Base-by-base conservation (phyloP, 768 basidiomycete species). In the Tricholoma bakamatsutake region DNA sequence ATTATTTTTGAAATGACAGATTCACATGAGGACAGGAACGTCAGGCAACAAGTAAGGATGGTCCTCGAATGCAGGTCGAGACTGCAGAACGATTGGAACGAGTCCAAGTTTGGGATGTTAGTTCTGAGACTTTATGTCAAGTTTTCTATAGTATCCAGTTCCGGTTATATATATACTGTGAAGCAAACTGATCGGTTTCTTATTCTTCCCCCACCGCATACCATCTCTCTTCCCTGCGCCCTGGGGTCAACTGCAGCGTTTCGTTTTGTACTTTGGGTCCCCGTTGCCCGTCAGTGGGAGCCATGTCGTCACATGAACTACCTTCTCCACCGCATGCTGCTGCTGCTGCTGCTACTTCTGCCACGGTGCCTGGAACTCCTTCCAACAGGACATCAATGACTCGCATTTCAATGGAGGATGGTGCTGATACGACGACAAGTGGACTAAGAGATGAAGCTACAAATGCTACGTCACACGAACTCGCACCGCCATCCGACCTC, bases 371-470 rank as follows among this genome's bases (percentile, higher is more conserved):
- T 21, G 57, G 31, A 13, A 52, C 54, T 9, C 39, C 47, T 31
- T 66, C 64, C 50, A 58, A 59, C 21, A 60, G 57, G 42, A 59
- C 62, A 43, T 62, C 64, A 2, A 37, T 55, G 37, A 62, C 62
- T 0, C 57, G 59, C 10, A 34, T 64, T 47, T 61, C 62, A 31
- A 49, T 56, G 57, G 31, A 54, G 4, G 59, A 40, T 1, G 52
- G 21, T 17, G 48, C 43, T 21, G 56, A 35, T 15, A 3, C 57
- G 3, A 53, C 39, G 28, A 24, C 18, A n/a, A 48, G 46, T 4
- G 57, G 50, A 10, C 28, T 46, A 50, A 34, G 13, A 21, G 58
- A 56, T 3, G 8, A 52, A 8, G 1, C 57, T 15, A 50, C 54
- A 43, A 55, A 52, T 8, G 1, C 57, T 15, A 50, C 54, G 47